A percentile compares a stretch with the other conserved stretches of the same genome.
These are phyloP conservation scores for Sugiyamaella valdiviana DNA, from an alignment of 805 yeast genomes.

Conservation along the genomic window DNA sequence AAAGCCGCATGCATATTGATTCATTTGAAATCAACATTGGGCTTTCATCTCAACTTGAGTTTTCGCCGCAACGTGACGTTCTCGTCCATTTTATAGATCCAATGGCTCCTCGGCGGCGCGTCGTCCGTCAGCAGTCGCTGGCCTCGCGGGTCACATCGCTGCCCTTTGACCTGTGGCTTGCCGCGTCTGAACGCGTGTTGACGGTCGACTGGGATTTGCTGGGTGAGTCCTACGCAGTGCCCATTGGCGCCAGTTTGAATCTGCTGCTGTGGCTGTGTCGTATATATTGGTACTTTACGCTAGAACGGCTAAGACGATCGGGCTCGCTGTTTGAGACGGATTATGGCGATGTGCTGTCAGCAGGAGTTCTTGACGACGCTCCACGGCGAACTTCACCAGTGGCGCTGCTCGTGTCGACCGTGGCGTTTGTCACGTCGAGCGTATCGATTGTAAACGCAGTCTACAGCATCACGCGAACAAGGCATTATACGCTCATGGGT, in stretches of 20 bases:
- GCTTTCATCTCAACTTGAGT: neutral
- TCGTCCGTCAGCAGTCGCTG: conserved; percentile 12
- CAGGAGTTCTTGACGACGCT: neutral
- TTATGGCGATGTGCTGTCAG: conserved; percentile 10
- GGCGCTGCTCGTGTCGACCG: neutral
- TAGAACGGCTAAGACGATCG: neutral
- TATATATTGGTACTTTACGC: conserved; percentile 8
- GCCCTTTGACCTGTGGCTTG: conserved; percentile 26
- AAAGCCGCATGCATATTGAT: neutral
- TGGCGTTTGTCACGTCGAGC: conserved; percentile 1
- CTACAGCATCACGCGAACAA: conserved; percentile 11
- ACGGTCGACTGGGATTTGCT: conserved; percentile 29
- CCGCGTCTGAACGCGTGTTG: conserved; percentile 23
- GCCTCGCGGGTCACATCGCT: conserved; percentile 5
- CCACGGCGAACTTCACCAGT: neutral
- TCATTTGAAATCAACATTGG: neutral
- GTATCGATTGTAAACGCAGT: conserved; percentile 15
- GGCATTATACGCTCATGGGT: conserved; percentile 22
- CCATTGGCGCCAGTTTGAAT: conserved; percentile 19
- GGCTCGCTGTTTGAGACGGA: neutral
- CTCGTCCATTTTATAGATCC: neutral
- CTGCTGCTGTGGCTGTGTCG: conserved; percentile 18
- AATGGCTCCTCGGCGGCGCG: conserved; percentile 2
- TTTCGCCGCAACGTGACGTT: too few species aligned
- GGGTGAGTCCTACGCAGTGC: conserved; percentile 18